Evolutionary conservation across 306 rosid species (phyloP).

Genomic region (Vicia villosa): DNA sequence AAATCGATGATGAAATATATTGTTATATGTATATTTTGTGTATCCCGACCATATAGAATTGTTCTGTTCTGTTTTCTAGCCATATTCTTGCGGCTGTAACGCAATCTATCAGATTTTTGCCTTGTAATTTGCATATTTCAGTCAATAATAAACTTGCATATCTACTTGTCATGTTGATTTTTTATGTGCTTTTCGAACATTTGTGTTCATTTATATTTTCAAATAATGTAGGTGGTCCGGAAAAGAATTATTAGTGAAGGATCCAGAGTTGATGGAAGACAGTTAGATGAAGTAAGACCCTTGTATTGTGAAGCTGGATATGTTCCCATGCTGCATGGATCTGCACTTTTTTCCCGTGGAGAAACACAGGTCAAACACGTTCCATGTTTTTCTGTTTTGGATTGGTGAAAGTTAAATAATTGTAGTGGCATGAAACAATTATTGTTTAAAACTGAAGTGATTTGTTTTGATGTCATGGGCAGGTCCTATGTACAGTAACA

Average conservation of each 20-base stretch:
- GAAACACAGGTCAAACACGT: slow-evolving; percentile 76
- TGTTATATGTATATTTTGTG: slow-evolving; percentile 1
- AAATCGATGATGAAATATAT: background rate
- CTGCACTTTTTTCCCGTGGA: slow-evolving; percentile 88
- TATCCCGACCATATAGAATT: slow-evolving; percentile 20
- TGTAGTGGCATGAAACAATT: background rate
- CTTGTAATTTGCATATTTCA: slow-evolving; percentile 15
- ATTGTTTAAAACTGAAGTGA: slow-evolving; percentile 15
- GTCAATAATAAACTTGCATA: slow-evolving; percentile 14
- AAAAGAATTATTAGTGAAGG: slow-evolving; percentile 82
- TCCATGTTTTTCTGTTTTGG: slow-evolving; percentile 27
- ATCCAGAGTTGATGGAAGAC: slow-evolving; percentile 85
- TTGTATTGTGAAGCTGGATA: slow-evolving; percentile 82
- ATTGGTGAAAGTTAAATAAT: slow-evolving; percentile 26
- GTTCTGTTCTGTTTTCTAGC: background rate
- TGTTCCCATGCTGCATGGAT: slow-evolving; percentile 76
- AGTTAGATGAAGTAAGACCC: slow-evolving; percentile 95
- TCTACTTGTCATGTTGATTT: slow-evolving; percentile 18
- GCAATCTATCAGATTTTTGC: background rate
- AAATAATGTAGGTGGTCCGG: slow-evolving; percentile 72
- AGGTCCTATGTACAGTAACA: slow-evolving; percentile 96
- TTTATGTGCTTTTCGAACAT: slow-evolving; percentile 27
- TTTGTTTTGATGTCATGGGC: slow-evolving; percentile 35
- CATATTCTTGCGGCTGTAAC: background rate
- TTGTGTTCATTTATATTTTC: slow-evolving; percentile 29